These are phyloP conservation scores for Podaxis rugospora DNA, from an alignment of 768 basidiomycete genomes.

Conservation along the genomic window DNA sequence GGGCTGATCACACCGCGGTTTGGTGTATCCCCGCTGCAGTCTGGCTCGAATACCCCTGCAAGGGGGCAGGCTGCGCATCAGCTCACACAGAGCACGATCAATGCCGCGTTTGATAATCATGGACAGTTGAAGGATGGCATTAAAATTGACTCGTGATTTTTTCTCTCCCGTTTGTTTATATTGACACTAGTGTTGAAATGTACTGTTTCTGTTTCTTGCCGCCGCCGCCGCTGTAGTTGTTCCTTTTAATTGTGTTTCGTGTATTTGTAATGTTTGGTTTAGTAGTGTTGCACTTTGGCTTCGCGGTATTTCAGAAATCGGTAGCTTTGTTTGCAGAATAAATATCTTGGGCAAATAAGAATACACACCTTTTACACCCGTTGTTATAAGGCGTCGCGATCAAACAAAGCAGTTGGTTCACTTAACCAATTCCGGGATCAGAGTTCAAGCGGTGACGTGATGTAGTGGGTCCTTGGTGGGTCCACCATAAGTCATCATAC, in stretches of 20 bases:
- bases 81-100: conserved; percentile 43
- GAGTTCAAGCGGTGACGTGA: no score
- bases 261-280: background rate
- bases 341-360: no score
- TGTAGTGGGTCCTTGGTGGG: no score
- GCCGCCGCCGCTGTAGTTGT: background rate
- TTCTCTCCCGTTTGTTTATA: background rate
- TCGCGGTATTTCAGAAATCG: background rate
- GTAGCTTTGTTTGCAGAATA: no score
- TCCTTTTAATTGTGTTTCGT: background rate
- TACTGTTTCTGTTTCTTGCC: background rate
- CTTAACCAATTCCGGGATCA: no score
- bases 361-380: no score
- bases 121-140: conserved; percentile 25
- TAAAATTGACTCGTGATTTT: conserved; percentile 27
- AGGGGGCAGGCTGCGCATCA: conserved; percentile 18
- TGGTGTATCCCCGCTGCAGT: conserved; percentile 54
- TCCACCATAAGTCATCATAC: no score
- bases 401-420: no score
- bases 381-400: no score
- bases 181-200: background rate
- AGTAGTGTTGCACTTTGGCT: background rate
- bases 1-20: conserved; percentile 76
- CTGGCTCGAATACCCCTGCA: conserved; percentile 48
- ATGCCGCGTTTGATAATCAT: conserved; percentile 38